A percentile compares a stretch with the other conserved stretches of the same genome.
Conservation (phyloP, 1,139 yeast species). For the Yamadazyma aaseri region DNA sequence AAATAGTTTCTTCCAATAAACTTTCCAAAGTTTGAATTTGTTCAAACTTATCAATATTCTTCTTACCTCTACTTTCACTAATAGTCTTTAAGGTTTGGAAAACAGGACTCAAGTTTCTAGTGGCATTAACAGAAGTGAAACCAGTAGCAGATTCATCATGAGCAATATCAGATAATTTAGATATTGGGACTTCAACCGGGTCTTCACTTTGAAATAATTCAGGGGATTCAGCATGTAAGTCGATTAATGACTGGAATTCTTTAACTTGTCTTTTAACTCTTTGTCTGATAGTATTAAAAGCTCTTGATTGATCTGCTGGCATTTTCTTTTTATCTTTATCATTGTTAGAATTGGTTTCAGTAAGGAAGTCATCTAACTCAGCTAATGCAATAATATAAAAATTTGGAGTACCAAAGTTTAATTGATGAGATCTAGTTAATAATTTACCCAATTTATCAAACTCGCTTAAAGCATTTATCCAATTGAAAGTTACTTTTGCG, state of each 20-base stretch:
- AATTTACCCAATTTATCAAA: constrained; percentile 75
- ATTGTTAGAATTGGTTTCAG: constrained; percentile 51
- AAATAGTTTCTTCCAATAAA: constrained; percentile 41
- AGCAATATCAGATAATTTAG: constrained; percentile 10
- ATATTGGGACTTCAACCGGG: constrained; percentile 30
- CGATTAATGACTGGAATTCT: constrained; percentile 61
- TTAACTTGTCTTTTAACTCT: constrained; percentile 80
- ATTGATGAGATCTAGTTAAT: constrained; percentile 70
- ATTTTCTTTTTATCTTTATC: constrained; percentile 68
- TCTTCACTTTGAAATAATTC: constrained; percentile 65
- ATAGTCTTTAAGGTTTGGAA: constrained; percentile 74
- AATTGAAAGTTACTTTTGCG: constrained; percentile 70
- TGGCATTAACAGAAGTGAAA: constrained; percentile 17
- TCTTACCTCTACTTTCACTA: constrained; percentile 92
- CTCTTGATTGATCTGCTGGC: constrained; percentile 82
- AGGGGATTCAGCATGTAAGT: constrained; percentile 65
- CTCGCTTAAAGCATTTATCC: constrained; percentile 75
- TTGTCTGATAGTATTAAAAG: constrained; percentile 85
- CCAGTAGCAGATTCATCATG: constrained; percentile 21
- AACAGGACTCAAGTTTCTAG: constrained; percentile 45
- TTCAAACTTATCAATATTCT: constrained; percentile 81
- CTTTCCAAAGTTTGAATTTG: constrained; percentile 73
- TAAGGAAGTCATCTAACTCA: constrained; percentile 69
- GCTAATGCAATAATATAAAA: constrained; percentile 68
- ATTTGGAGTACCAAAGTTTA: constrained; percentile 69